Evolutionary conservation across 2,329 filamentous ascomycete species (phyloP), one percentile per base, ranked within the genome.

Genomic region (Cadophora sp.): DNA sequence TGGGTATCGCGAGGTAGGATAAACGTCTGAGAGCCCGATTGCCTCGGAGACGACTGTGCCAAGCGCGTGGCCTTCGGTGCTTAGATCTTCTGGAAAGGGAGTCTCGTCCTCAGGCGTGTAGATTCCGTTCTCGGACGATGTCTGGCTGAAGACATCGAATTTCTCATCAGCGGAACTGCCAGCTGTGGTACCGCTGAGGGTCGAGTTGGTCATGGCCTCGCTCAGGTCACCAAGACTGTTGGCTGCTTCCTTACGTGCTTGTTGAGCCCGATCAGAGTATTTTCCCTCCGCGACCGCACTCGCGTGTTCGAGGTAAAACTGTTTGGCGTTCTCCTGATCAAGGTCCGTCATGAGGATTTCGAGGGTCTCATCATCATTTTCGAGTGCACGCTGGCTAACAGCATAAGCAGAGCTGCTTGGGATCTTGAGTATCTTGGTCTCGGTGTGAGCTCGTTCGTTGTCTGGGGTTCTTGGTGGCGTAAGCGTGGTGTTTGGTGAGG

Each of bases 21-120:
- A 99, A 69, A 99, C 90, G 70, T 94, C 91, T 22, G 94, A 91
- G 59, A 99, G 87, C 62, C 96, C 96, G 79, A 93, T 98, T 69
- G 86, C 86, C 75, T 98, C 92, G 19, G 95, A 96, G 58, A 99
- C 94, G 51, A 97, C 91, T 3, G 93, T 96, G 60, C 96, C 96
- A 56, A 99, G 86, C 19, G 94, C 91, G 78, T 99, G 96, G 27
- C 96, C 96, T 81, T 99, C 95, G 4, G 94, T 97, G 69, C 92
- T 94, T 75, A 97, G 81, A 75, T 93, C 91, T 69, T 94, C 89
- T 1, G 88, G 89, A 75, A 91, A 86, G 3, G 82, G 83, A 61
- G 84, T 79, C 43, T 89, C 87, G 29, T 85, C 84, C 59, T 89
- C 84, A 8, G 87, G 84, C 53, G 81, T 86, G 74, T 85, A 81